Percentiles rank a stretch among this genome's conserved stretches.
Conservation (phyloP, 345 rosid genomes). For the Geranium brycei region DNA sequence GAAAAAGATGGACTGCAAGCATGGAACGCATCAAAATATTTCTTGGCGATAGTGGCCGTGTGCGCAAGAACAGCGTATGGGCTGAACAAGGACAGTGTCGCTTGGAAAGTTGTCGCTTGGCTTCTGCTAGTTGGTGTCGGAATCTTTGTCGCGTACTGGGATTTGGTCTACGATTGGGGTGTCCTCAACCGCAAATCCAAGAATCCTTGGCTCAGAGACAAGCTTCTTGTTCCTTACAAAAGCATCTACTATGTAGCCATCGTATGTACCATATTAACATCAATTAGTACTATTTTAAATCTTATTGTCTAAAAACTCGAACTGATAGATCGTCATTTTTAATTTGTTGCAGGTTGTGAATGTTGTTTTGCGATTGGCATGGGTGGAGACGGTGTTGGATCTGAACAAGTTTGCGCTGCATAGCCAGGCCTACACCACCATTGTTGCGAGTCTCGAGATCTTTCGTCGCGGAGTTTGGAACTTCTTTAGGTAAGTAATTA, state of each 20-base stretch:
- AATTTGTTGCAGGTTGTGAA: constrained; percentile 28
- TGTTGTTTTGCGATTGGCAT: constrained; percentile 40
- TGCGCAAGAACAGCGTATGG: constrained; percentile 42
- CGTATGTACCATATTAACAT: constrained; percentile 19
- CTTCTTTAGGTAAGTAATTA: constrained; percentile 47
- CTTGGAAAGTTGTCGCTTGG: constrained; percentile 45
- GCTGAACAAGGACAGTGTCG: constrained; percentile 29
- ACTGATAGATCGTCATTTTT: too few relatives aligned
- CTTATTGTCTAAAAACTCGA: too few relatives aligned
- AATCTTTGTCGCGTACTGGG: constrained; percentile 47
- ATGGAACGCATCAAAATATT: constrained; percentile 50
- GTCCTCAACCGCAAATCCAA: constrained; percentile 47
- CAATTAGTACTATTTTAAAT: too few relatives aligned
- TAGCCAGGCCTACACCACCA: constrained; percentile 31
- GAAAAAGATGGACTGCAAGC: constrained; percentile 45
- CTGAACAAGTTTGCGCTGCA: constrained; percentile 31
- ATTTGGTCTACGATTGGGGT: constrained; percentile 65
- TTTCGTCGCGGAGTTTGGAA: constrained; percentile 66
- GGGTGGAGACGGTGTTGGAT: constrained; percentile 59
- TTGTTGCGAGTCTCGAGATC: constrained; percentile 51
- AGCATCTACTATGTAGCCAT: constrained; percentile 55
- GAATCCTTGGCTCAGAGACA: constrained; percentile 50
- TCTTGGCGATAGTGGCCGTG: constrained; percentile 51
- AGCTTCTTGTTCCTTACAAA: constrained; percentile 45
- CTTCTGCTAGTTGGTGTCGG: constrained; percentile 42